Percentiles rank a stretch among this genome's conserved stretches.
phyloP scores from a whole-genome alignment of 1,284 basidiomycete genomes.

The Boletus semigastroideus region DNA sequence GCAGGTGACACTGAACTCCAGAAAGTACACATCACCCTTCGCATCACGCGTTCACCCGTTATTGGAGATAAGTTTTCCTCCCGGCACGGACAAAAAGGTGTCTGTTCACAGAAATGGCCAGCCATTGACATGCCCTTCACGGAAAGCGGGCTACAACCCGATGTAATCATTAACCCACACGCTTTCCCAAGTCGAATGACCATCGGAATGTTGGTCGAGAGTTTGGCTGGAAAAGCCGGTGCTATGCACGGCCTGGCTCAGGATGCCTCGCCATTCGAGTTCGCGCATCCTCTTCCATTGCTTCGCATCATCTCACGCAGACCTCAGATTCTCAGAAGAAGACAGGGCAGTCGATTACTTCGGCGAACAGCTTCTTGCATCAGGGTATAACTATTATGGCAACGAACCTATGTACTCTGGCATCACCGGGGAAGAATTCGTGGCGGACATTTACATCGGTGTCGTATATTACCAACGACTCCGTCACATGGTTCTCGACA shows the following conservation, averaged over 20 bases:
- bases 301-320: conserved; percentile 7
- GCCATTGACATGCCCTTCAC: conserved; percentile 98
- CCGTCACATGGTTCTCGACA: conserved; percentile 99
- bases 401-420: conserved; percentile 99
- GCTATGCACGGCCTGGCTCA: conserved; percentile 98
- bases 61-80: conserved; percentile 99
- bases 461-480: conserved; percentile 98
- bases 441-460: conserved; percentile 97
- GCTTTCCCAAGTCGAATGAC: conserved; percentile 99
- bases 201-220: conserved; percentile 99
- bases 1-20: conserved; percentile 86
- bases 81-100: conserved; percentile 98
- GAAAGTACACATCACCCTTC: conserved; percentile 92
- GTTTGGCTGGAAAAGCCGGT: conserved; percentile 97
- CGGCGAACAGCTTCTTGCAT: conserved; percentile 89
- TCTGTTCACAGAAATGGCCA: conserved; percentile 99
- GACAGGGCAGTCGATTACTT: conserved; percentile 98
- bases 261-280: conserved; percentile 98
- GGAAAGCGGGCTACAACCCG: conserved; percentile 98
- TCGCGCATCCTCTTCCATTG: conserved; percentile 28
- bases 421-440: conserved; percentile 97
- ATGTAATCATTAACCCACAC: conserved; percentile 99
- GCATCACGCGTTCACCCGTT: conserved; percentile 93
- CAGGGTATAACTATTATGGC: conserved; percentile 98
- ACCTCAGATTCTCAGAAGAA: conserved; percentile 84